Evolutionary conservation across 1,284 basidiomycete species (phyloP), one percentile per base, ranked within the genome.

Genomic region (Coniferiporia sulphurascens): DNA sequence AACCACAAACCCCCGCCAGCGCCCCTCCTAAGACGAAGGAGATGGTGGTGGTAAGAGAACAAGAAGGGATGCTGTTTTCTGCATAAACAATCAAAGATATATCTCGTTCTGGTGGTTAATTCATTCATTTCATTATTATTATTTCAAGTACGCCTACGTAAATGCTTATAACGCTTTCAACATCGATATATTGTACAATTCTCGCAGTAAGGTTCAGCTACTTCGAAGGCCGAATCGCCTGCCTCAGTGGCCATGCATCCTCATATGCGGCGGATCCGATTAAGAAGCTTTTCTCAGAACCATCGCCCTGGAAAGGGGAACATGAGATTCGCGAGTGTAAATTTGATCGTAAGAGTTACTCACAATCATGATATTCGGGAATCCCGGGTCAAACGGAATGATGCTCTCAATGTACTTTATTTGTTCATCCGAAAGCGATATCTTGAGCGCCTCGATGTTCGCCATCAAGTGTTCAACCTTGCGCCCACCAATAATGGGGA

Each of bases 341-440:
- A n/a, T 46, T n/a, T n/a, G n/a, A 54, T 35, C 27, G 27, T 27
- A 22, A 48, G 22, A 64, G 55, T 69, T 64, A 13, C 53, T 52
- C 8, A 71, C 69, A 48, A 71, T 66, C 13, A 9, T 59, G 22
- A 52, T 60, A 54, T 57, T 63, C 8, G 71, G 71, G 65, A 70
- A 72, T 3, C 71, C 72, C 15, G 59, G 60, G 44, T 70, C 65
- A 63, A 70, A 71, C 10, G 59, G 55, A 19, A 61, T 10, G 15
- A 58, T 46, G 10, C 27, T 38, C 48, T 61, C 59, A 2, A 65
- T 41, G 19, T 48, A 44, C 27, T 59, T 51, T 36, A 69, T 64
- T 35, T 69, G 66, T 34, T 60, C 65, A 13, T 51, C 38, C 36
- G 21, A 56, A 50, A 41, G 68, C 27, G 27, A 27, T 27, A 27